Conservation (phyloP, 2,329 filamentous ascomycete species). For the Penicillium expansum region DNA sequence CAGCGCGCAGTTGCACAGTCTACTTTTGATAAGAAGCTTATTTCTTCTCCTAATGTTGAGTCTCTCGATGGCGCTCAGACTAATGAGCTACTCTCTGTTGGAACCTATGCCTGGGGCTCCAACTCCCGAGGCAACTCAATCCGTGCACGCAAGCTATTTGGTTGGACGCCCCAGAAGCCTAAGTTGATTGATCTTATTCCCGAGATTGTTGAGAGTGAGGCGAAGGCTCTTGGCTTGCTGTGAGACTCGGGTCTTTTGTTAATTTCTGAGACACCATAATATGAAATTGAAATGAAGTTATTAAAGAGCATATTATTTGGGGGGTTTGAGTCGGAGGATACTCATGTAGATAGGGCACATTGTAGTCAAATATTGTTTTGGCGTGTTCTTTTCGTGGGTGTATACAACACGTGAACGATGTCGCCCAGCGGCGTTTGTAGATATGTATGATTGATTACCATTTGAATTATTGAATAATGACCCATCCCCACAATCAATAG, state of each 20-base stretch:
- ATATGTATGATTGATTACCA: background rate
- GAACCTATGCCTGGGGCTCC: conserved; percentile 38
- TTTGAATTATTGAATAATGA: background rate
- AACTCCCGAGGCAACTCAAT: conserved; percentile 39
- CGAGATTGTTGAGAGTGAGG: conserved; percentile 53
- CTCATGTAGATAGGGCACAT: background rate
- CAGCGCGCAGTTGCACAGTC: conserved; percentile 39
- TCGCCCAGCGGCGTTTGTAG: background rate
- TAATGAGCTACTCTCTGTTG: conserved; percentile 43
- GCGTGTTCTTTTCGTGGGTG: background rate
- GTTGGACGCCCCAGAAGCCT: conserved; percentile 41
- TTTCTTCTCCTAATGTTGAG: conserved; percentile 43
- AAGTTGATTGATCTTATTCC: conserved; percentile 55
- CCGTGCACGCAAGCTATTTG: conserved; percentile 39
- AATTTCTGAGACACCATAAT: too few species aligned
- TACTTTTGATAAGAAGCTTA: conserved; percentile 55
- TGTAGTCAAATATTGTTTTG: background rate
- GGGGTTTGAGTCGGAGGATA: background rate
- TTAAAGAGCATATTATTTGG: too few species aligned
- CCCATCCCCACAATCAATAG: background rate
- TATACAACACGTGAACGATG: too few species aligned
- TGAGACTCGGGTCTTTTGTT: background rate
- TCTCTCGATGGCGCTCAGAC: conserved; percentile 33
- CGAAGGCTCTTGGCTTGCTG: conserved; percentile 36
- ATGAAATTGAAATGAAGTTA: background rate